A percentile compares a stretch with the other conserved stretches of the same genome.
Evolutionary conservation across 192 early-diverging fungal genomes (phyloP).

Genomic region (Umbelopsis vinacea): DNA sequence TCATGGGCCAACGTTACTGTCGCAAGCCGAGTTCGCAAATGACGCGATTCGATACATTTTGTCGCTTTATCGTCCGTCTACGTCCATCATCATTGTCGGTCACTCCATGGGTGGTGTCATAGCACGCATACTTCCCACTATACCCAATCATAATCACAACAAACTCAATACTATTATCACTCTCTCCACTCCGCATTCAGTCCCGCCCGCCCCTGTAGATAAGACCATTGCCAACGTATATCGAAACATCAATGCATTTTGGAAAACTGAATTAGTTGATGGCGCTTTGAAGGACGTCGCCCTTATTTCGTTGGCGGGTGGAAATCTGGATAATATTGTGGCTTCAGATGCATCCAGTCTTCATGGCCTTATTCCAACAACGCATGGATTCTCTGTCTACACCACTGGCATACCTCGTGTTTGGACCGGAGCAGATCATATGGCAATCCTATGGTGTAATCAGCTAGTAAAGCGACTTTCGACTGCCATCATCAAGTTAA

Average conservation of each 20-base stretch:
- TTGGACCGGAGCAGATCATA: conserved; percentile 89
- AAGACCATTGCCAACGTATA: conserved; percentile 66
- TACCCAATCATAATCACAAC: conserved; percentile 55
- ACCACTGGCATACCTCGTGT: conserved; percentile 80
- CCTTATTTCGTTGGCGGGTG: conserved; percentile 89
- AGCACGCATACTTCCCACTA: conserved; percentile 58
- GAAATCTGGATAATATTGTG: conserved; percentile 84
- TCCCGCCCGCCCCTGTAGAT: conserved; percentile 67
- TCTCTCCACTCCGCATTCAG: conserved; percentile 70
- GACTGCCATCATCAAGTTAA: not conserved
- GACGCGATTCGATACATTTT: conserved; percentile 74
- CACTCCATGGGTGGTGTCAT: conserved; percentile 87
- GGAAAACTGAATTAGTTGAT: conserved; percentile 50
- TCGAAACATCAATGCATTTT: conserved; percentile 66
- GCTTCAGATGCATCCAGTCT: conserved; percentile 78
- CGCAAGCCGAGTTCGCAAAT: conserved; percentile 86
- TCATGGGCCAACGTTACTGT: conserved; percentile 70
- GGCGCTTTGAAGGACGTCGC: conserved; percentile 57
- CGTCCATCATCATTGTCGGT: conserved; percentile 72
- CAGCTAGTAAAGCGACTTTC: conserved; percentile 66
- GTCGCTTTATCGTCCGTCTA: conserved; percentile 62
- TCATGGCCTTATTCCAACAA: conserved; percentile 59
- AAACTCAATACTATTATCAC: conserved; percentile 70
- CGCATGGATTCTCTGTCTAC: conserved; percentile 78
- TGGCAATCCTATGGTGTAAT: conserved; percentile 90